Percentiles rank a stretch among this genome's conserved stretches.
Evolutionary conservation across 192 early-diverging fungal genomes (phyloP).

Genomic region (Entophlyctis luteolus): DNA sequence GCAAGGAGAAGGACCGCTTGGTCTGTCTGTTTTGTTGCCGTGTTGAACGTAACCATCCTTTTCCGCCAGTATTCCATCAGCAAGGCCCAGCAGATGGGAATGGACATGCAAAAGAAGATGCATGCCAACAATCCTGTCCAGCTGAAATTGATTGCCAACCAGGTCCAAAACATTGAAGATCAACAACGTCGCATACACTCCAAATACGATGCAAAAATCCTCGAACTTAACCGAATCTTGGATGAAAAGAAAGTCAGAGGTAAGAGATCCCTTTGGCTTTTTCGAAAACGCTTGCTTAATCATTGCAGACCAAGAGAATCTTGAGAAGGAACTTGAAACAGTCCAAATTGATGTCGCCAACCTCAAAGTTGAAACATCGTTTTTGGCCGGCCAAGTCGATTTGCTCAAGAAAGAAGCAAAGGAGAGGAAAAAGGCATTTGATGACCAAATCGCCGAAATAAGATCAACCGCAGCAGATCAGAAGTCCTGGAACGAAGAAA

Average conservation of each 20-base stretch:
- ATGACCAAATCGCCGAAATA: conserved; percentile 1
- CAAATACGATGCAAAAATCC: conserved; percentile 4
- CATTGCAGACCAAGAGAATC: conserved; percentile 2
- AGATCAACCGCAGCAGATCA: neutral
- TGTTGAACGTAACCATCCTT: neutral
- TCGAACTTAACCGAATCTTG: neutral
- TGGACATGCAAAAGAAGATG: conserved; percentile 1
- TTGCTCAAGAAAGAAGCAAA: conserved; percentile 16
- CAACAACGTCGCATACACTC: neutral
- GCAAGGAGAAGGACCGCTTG: conserved; percentile 9
- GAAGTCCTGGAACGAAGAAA: conserved; percentile 13
- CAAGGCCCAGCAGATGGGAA: neutral
- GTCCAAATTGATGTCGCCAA: conserved; percentile 15
- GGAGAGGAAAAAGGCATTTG: conserved; percentile 14
- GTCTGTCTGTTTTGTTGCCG: neutral
- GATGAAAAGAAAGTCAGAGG: conserved; percentile 24
- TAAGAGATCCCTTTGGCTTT: neutral
- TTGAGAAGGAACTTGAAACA: neutral
- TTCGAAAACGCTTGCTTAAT: neutral
- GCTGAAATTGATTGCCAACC: conserved; percentile 22
- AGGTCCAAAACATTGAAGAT: neutral
- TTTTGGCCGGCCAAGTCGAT: conserved; percentile 13
- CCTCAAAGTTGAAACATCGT: conserved; percentile 9
- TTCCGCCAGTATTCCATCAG: neutral
- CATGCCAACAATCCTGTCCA: conserved; percentile 13